These are phyloP conservation scores for Cercospora sesami DNA, from an alignment of 2,329 filamentous ascomycete genomes.

Conservation along the genomic window DNA sequence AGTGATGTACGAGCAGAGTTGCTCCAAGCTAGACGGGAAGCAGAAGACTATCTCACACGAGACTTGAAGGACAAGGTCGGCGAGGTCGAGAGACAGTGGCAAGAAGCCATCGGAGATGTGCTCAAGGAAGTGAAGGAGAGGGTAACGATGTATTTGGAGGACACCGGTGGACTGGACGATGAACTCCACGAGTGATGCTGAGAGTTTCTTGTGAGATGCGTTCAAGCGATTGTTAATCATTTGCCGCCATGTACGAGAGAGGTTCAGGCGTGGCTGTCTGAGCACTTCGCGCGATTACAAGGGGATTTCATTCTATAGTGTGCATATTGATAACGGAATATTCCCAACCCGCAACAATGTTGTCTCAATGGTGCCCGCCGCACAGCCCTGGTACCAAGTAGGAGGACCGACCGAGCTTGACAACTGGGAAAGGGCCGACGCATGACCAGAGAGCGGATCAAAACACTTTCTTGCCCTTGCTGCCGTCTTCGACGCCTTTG, in stretches of 20 bases:
- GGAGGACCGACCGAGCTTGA: not conserved
- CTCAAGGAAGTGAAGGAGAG: slow-evolving; percentile 72
- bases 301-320: not conserved
- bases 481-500: slow-evolving; percentile 47
- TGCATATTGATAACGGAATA: not conserved
- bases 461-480: slow-evolving; percentile 20
- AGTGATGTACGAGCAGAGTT: slow-evolving; percentile 50
- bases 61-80: slow-evolving; percentile 93
- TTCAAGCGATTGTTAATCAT: slow-evolving; percentile 11
- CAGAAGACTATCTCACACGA: slow-evolving; percentile 71
- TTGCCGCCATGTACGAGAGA: not conserved
- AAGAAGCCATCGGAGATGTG: slow-evolving; percentile 76
- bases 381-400: not conserved
- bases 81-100: slow-evolving; percentile 88
- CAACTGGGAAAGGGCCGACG: not conserved
- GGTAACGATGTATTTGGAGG: slow-evolving; percentile 70
- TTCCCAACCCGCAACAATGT: not conserved
- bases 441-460: not conserved
- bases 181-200: slow-evolving; percentile 43
- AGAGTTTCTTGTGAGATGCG: slow-evolving; percentile 2
- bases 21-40: slow-evolving; percentile 61
- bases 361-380: not conserved
- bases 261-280: not conserved
- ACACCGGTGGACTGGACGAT: slow-evolving; percentile 87
- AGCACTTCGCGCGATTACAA: not conserved